Base-by-base conservation (phyloP, 345 rosid genomes). In the Ceriops zippeliana region DNA sequence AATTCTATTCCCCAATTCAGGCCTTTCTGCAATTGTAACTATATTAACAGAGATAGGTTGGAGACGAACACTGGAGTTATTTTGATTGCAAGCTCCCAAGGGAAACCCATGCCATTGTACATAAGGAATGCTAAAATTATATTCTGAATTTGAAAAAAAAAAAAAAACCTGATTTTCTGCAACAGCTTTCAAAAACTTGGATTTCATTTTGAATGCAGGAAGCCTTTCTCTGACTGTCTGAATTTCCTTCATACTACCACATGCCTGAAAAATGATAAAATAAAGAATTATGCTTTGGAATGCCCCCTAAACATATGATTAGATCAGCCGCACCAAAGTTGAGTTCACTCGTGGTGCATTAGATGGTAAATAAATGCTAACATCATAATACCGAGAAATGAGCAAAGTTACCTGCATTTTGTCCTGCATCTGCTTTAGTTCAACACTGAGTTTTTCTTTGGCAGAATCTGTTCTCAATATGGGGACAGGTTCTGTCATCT, bases 131-230 rank as follows among this genome's bases (percentile, higher is more conserved):
- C 54, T 5, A 8, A 4, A 37, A 32, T 28, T 21, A 15, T 19
- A 30, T 38, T 58, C 13, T 7, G 27, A 63, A 20, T 34, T 47
- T 22, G 26, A 61, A 21, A 69, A 59, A 32, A 53, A 42, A 15
- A 47, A 65, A 30, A 6, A 52, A 62, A 93, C 97, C 97, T 95
- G 97, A 83, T 89, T 89, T 74, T 84, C 76, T 30, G 79, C 75
- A 77, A 91, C 90, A 76, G 96, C 85, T 75, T 87, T 87, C 72
- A 91, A 83, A 76, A 95, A 91, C 62, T 81, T 87, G 21, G 77
- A 76, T 85, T 75, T 95, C 84, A 82, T 75, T 86, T 85, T 89
- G 79, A 88, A 91, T 67, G 96, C 91, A 80, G 97, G 99, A 57
- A 93, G 91, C 75, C 85, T 88, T 70, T 87, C 86, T 75, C 97